Percentiles rank a stretch among this genome's conserved stretches.
Evolutionary conservation across 352 stramenopile species (phyloP).

Genomic region (Globisporangium yorkense): DNA sequence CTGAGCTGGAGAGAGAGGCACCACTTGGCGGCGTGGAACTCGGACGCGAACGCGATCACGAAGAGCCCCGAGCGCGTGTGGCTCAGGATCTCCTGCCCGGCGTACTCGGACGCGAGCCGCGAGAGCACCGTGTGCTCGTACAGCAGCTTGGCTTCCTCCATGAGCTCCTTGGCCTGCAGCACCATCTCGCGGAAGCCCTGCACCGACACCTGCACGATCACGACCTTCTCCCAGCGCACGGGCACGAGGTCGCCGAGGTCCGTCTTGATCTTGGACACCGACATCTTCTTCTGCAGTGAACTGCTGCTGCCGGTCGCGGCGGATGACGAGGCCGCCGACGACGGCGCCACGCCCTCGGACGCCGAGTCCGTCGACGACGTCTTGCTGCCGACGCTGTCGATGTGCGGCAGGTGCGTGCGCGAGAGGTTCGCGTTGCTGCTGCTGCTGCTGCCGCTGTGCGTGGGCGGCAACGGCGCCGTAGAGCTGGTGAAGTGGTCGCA

Average conservation of each 20-base stretch:
- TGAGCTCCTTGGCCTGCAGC: conserved; percentile 67
- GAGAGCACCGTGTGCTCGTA: conserved; percentile 86
- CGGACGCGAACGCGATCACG: conserved; percentile 77
- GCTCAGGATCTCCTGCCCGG: conserved; percentile 74
- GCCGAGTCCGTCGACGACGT: conserved; percentile 16
- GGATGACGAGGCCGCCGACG: conserved; percentile 1
- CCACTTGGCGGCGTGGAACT: conserved; percentile 86
- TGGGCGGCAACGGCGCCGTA: neutral
- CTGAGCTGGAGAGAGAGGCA: conserved; percentile 81
- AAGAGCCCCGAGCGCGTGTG: conserved; percentile 73
- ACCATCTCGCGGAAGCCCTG: conserved; percentile 80
- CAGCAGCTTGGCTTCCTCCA: conserved; percentile 82
- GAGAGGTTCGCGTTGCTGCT: conserved; percentile 1
- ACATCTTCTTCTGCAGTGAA: conserved; percentile 41
- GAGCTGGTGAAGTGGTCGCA: conserved; percentile 13
- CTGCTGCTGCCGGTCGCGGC: conserved; percentile 1
- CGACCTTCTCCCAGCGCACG: conserved; percentile 76
- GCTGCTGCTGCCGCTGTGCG: conserved; percentile 1
- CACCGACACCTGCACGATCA: conserved; percentile 82
- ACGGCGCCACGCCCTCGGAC: conserved; percentile 6
- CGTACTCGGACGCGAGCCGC: conserved; percentile 76
- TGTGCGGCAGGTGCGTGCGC: conserved; percentile 14
- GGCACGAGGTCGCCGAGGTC: conserved; percentile 68
- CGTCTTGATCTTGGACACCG: conserved; percentile 70
- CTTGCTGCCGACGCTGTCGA: conserved; percentile 16